A percentile compares a stretch with the other conserved stretches of the same genome.
These are phyloP conservation scores for Aquanectria penicillioides DNA, from an alignment of 2,329 filamentous ascomycete species.

Conservation along the genomic window DNA sequence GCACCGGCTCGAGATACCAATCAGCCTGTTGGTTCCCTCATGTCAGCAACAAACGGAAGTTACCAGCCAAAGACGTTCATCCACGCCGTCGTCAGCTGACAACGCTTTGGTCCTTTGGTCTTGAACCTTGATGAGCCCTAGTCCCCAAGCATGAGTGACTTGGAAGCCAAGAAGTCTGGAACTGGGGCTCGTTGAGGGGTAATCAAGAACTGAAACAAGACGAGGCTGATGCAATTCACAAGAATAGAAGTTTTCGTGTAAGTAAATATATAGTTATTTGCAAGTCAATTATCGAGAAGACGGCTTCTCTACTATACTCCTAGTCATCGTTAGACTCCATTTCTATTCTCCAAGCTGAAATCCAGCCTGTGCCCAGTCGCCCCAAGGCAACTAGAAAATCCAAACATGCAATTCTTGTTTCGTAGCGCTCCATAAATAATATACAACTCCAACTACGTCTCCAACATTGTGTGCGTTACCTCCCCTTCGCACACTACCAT, in stretches of 20 bases:
- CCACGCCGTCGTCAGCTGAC: not conserved
- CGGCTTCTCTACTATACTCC: slow-evolving; percentile 14
- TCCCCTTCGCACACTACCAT: too few relatives aligned
- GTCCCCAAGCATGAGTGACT: not conserved
- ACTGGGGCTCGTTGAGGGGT: not conserved
- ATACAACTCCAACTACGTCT: not conserved
- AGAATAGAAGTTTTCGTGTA: not conserved
- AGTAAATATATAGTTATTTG: not conserved
- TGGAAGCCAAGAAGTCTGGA: not conserved
- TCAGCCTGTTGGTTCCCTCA: too few relatives aligned
- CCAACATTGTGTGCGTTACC: not conserved
- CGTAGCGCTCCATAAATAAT: slow-evolving; percentile 11
- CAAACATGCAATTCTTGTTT: slow-evolving; percentile 3
- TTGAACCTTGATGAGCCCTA: too few relatives aligned
- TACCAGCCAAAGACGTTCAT: not conserved
- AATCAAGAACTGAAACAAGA: too few relatives aligned
- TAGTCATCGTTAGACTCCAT: too few relatives aligned
- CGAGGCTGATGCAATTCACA: too few relatives aligned
- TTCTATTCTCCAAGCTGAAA: not conserved
- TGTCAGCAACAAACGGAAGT: too few relatives aligned
- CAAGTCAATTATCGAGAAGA: slow-evolving; percentile 15
- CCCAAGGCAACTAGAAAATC: not conserved
- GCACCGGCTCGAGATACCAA: too few relatives aligned
- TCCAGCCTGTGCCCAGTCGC: not conserved
- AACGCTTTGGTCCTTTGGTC: too few relatives aligned